phyloP scores from a whole-genome alignment of 129 eudicot species.

The Saussurea involucrata region DNA sequence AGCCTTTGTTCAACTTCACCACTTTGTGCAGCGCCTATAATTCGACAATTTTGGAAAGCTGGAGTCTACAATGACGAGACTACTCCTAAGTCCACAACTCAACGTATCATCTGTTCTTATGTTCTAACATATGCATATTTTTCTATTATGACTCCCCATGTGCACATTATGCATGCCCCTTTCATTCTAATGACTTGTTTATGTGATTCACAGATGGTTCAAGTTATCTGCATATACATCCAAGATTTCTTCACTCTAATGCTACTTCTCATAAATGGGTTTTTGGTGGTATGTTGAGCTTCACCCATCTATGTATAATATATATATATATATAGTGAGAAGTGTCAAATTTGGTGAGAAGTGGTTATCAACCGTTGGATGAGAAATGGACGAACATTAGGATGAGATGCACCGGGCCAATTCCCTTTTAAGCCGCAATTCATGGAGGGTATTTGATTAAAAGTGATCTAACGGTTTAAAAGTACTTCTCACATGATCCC shows the following conservation, averaged over 20 bases:
- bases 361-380: too few species aligned
- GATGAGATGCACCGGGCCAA: too few species aligned
- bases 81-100: conserved; percentile 31
- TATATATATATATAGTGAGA: neutral
- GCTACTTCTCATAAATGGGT: conserved; percentile 99
- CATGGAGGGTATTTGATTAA: too few species aligned
- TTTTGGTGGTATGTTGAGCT: conserved; percentile 73
- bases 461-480: too few species aligned
- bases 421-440: too few species aligned
- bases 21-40: conserved; percentile 61
- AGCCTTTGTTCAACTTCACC: conserved; percentile 51
- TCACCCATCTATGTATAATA: neutral
- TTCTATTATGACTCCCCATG: conserved; percentile 1
- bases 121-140: neutral
- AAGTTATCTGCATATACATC: conserved; percentile 68
- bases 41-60: conserved; percentile 94
- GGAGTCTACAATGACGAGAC: conserved; percentile 56
- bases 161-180: neutral
- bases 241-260: conserved; percentile 90
- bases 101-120: conserved; percentile 34
- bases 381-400: too few species aligned
- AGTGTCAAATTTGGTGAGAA: too few species aligned
- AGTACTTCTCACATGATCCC: too few species aligned
- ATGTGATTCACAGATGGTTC: conserved; percentile 50
- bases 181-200: conserved; percentile 5